Evolutionary conservation across 140 eudicot species (phyloP).

Genomic region (Cichorium intybus): DNA sequence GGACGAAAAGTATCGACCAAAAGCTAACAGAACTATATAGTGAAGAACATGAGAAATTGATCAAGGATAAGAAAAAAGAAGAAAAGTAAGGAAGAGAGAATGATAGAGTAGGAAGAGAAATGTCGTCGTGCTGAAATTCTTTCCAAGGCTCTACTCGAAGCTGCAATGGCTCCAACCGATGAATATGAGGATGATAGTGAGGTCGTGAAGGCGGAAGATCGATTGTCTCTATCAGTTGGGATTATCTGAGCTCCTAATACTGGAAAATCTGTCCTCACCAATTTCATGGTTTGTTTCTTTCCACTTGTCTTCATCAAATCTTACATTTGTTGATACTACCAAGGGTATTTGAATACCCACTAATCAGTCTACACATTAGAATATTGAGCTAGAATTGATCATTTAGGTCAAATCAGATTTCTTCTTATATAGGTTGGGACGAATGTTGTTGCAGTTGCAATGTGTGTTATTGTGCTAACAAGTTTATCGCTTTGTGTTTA

Average conservation of each 20-base stretch:
- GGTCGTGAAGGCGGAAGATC: conserved; percentile 73
- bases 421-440: conserved; percentile 64
- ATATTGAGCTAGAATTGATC: not conserved
- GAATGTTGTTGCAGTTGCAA: conserved; percentile 93
- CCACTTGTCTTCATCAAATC: not conserved
- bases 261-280: conserved; percentile 93
- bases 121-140: conserved; percentile 43
- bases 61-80: conserved; percentile 22
- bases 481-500: no score
- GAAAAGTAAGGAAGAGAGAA: conserved; percentile 35
- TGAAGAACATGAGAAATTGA: conserved; percentile 30
- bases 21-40: conserved; percentile 51
- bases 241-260: conserved; percentile 99
- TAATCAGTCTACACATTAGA: not conserved
- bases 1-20: conserved; percentile 70
- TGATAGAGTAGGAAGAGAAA: conserved; percentile 53
- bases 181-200: conserved; percentile 31
- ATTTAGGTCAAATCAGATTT: not conserved
- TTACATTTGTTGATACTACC: not conserved
- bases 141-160: conserved; percentile 57
- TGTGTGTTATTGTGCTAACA: no score
- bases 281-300: conserved; percentile 60
- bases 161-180: conserved; percentile 52
- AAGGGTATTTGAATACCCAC: not conserved
- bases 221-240: conserved; percentile 82